phyloP scores from a whole-genome alignment of 2,329 filamentous ascomycete genomes.

The Epichloe aotearoae region DNA sequence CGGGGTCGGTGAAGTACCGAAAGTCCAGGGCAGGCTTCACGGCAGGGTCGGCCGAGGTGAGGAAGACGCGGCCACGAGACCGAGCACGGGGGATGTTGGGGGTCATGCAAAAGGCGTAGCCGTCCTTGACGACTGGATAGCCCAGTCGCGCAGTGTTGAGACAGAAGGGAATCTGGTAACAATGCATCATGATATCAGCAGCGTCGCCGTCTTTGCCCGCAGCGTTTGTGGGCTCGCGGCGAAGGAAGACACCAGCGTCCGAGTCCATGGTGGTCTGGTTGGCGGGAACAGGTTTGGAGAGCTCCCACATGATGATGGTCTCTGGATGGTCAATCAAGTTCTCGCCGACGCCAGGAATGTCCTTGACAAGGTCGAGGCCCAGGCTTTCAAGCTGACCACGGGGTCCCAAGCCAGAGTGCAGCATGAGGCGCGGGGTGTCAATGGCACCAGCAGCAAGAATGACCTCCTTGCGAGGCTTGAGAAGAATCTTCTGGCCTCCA shows the following conservation, averaged over 20 bases:
- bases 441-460: slow-evolving; percentile 70
- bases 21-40: slow-evolving; percentile 79
- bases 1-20: slow-evolving; percentile 77
- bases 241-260: slow-evolving; percentile 78
- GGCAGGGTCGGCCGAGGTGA: slow-evolving; percentile 59
- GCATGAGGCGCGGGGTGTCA: slow-evolving; percentile 59
- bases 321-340: slow-evolving; percentile 49
- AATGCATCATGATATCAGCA: slow-evolving; percentile 90
- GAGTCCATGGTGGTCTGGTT: slow-evolving; percentile 88
- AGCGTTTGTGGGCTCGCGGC: slow-evolving; percentile 60
- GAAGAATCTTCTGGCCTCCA: slow-evolving; percentile 36
- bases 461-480: slow-evolving; percentile 60
- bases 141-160: slow-evolving; percentile 74
- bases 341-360: slow-evolving; percentile 46
- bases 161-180: slow-evolving; percentile 88
- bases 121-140: slow-evolving; percentile 48
- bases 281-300: slow-evolving; percentile 59
- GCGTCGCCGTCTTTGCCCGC: slow-evolving; percentile 55
- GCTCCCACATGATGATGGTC: slow-evolving; percentile 57
- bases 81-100: slow-evolving; percentile 79
- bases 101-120: slow-evolving; percentile 85
- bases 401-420: slow-evolving; percentile 44
- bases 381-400: slow-evolving; percentile 38
- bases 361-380: slow-evolving; percentile 40
- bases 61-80: slow-evolving; percentile 63